phyloP scores from a whole-genome alignment of 2,329 filamentous ascomycete genomes.

The Allantophomopsis cytisporea region DNA sequence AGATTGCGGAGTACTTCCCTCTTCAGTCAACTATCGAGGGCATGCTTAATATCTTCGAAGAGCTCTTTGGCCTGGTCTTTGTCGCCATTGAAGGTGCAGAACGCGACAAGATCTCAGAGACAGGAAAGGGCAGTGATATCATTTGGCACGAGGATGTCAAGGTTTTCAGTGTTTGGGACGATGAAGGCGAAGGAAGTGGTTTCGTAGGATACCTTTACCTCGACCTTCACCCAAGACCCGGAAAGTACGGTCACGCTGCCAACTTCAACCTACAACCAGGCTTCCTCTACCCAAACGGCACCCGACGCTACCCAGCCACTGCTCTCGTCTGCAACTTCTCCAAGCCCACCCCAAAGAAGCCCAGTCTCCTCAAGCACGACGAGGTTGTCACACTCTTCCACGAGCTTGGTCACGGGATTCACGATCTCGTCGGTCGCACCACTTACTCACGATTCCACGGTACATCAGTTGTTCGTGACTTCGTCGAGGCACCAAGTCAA shows the following conservation, averaged over 20 bases:
- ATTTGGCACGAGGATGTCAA: conserved; percentile 77
- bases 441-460: conserved; percentile 55
- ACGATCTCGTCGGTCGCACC: conserved; percentile 50
- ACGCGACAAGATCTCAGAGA: conserved; percentile 24
- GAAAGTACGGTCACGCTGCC: conserved; percentile 76
- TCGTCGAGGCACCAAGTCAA: conserved; percentile 58
- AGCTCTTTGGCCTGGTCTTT: conserved; percentile 69
- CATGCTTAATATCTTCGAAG: conserved; percentile 76
- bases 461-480: conserved; percentile 51
- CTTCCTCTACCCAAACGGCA: conserved; percentile 52
- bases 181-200: conserved; percentile 51
- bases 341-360: conserved; percentile 64
- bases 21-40: conserved; percentile 57
- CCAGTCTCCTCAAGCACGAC: conserved; percentile 68
- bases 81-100: conserved; percentile 58
- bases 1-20: conserved; percentile 77
- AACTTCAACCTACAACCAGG: conserved; percentile 75
- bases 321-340: conserved; percentile 78
- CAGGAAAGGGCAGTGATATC: conserved; percentile 27
- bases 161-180: conserved; percentile 72
- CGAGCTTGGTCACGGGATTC: conserved; percentile 59
- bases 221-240: conserved; percentile 65
- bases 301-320: conserved; percentile 62
- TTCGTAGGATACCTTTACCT: conserved; percentile 79
- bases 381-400: conserved; percentile 78